Base-by-base conservation (phyloP, 176 grass and related monocot species). In the Oryza meridionalis region DNA sequence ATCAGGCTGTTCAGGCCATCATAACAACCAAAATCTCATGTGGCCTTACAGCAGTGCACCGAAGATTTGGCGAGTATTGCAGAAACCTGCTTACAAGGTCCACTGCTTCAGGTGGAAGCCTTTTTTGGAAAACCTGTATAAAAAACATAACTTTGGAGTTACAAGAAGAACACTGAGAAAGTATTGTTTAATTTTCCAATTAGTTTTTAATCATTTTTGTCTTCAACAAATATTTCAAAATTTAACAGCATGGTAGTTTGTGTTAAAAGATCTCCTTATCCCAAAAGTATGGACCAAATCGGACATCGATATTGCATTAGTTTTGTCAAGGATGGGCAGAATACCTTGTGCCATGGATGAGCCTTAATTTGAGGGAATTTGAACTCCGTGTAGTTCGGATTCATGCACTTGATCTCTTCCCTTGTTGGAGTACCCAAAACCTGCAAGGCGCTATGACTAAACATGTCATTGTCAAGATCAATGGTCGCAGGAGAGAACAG, bases 331-430 rank as follows among this genome's bases (percentile, higher is more conserved):
- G 58, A 53, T 6, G 6, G 67, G 44, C n/a, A 59, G 9, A 78
- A 82, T 89, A 98, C 96, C 91, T 98, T 98, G 86, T 98, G 93
- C 96, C 93, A 98, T 53, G 96, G 96, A 90, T 98, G 91, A 87
- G 96, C 96, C 83, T 98, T 98, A 92, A 95, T 98, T 85, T 98
- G 96, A 0, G 96, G 96, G 74, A 98, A 98, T 82, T 98, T 98
- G 89, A 95, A 98, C 73, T 98, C 93, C 0, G 85, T 98, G 83
- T 98, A 98, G 61, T 95, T 95, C 88, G 96, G 96, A 84, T 98
- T 98, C 96, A 98, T 95, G 87, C 96, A 95, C 78, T 98, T 98
- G 87, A 98, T 98, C 88, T 98, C 96, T 91, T 98, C 96, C 73
- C 96, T 98, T 84, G 93, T 95, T 77, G 96, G 96, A 87, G 96